Conservation (phyloP, 169 alveolate genomes). For the Babesia bigemina region DNA sequence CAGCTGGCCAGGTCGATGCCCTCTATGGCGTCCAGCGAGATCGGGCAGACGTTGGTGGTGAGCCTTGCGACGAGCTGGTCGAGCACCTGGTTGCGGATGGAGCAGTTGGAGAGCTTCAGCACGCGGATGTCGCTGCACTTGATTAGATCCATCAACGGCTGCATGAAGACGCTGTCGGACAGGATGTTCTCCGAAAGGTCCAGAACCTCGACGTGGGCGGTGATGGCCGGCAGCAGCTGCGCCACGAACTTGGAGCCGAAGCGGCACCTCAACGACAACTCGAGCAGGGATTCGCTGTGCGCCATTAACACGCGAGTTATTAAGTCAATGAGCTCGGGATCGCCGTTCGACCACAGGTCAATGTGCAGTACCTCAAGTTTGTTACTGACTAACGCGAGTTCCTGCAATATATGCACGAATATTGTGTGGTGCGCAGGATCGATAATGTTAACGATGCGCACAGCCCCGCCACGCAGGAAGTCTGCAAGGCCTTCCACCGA, state of each 20-base stretch:
- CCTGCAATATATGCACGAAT: constrained; percentile 26
- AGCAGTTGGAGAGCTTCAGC: constrained; percentile 40
- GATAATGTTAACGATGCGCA: not conserved
- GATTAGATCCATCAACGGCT: constrained; percentile 20
- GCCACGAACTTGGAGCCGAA: constrained; percentile 30
- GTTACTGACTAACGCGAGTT: constrained; percentile 16
- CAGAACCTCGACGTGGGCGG: constrained; percentile 30
- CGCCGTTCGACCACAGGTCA: constrained; percentile 50
- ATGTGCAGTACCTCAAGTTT: constrained; percentile 33
- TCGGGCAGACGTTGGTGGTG: constrained; percentile 14
- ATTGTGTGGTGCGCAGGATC: constrained; percentile 34
- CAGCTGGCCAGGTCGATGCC: constrained; percentile 37
- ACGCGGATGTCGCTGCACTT: constrained; percentile 35
- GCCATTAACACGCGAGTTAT: constrained; percentile 12
- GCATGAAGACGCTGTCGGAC: constrained; percentile 9
- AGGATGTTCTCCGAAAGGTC: constrained; percentile 61
- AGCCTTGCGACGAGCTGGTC: constrained; percentile 24
- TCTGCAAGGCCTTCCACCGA: constrained; percentile 30
- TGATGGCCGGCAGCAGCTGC: constrained; percentile 22
- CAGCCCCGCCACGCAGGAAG: not conserved
- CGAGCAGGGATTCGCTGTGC: constrained; percentile 34
- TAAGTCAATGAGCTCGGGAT: constrained; percentile 25
- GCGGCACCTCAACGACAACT: constrained; percentile 51
- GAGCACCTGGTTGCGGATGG: not conserved
- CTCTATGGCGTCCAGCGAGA: constrained; percentile 46